Base-by-base conservation (phyloP, 2,329 filamentous ascomycete species). In the Coniochaeta sp. region DNA sequence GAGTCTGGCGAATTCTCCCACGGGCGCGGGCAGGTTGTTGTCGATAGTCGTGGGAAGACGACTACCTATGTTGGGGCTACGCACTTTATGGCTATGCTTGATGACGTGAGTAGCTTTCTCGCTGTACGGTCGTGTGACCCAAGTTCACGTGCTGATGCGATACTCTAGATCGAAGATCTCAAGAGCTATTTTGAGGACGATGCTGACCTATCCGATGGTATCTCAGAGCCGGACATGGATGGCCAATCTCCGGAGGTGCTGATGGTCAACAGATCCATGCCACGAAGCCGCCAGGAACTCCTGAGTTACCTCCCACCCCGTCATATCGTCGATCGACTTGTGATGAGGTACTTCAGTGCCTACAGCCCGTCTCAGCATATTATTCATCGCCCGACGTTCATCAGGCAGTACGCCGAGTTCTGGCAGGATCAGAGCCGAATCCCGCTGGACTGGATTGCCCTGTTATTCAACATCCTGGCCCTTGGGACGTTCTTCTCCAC, bases 61-160 rank as follows among this genome's bases (percentile, higher is more conserved):
- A 77, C 76, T 47, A 81, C 77, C 4, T 86, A 84, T 63, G 77
- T 86, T 4, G 83, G 83, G 1, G 82, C 82, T 4, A 85, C 83
- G 52, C 82, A 86, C 61, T 84, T 82, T 64, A 80, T 84, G 73
- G 83, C 83, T 2, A 84, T 86, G 69, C 70, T 86, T 12, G 80
- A 85, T 66, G 81, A 86, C 73, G 82, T 85, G 65, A 75, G 78
- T 47, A 24, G 24, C n/a, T n/a, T n/a, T 17, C 36, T 54, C 19
- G 9, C 12, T 50, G 3, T 52, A 24, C 42, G 42, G 36, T 50
- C 34, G 40, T 24, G n/a, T 17, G 7, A 28, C 12, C 4, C 17
- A 16, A 38, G 19, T 34, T 24, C 24, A 6, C 12, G 12, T 28
- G 17, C 32, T 34, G 17, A 64, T 40, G 55, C 56, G 40, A 52